Base-by-base conservation (phyloP, 2,329 filamentous ascomycete species). In the Alternaria novae-zelandiae region DNA sequence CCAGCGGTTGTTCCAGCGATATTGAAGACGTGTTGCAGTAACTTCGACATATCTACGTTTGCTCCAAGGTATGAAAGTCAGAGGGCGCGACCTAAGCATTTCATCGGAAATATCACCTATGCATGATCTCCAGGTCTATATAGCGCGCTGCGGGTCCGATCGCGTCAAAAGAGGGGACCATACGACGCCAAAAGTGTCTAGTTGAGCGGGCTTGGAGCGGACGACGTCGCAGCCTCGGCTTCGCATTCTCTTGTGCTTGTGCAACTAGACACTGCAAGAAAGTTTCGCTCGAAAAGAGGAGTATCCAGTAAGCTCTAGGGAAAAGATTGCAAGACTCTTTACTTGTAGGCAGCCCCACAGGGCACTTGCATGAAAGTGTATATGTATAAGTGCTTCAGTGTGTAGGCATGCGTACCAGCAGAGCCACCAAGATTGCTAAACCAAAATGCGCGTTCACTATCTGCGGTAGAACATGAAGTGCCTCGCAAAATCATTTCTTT, bases 1-100 rank as follows among this genome's bases (percentile, higher is more conserved):
- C 63, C 63, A n/a, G 73, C 45, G 4, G 73, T 64, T 17, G 68
- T 59, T 10, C 70, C 68, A 36, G 76, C 8, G 44, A 76, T 63
- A 53, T 68, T 69, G 9, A 65, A 44, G 5, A 70, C 25, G 26
- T 63, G 66, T 30, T 67, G 64, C 13, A 72, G 17, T n/a, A 65
- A 57, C 21, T 44, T 59, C 4, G 73, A 70, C 73, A 76, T 76
- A n/a, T 25, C 25, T 54, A 17, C 44, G 5, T 53, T 28, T 1
- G 21, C 25, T 44, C 11, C 12, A n/a, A 26, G 13, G 21, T 25
- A 23, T 28, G 17, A 13, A 43, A 6, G 20, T 10, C 10, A 13
- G 3, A 26, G 11, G 32, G 43, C 25, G 54, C 21, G 23, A n/a
- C 26, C 10, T 20, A 28, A 43, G 55, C 21, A 25, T 15, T 50